Base-by-base conservation (phyloP, 805 yeast species). In the Debaryomyces maramus region DNA sequence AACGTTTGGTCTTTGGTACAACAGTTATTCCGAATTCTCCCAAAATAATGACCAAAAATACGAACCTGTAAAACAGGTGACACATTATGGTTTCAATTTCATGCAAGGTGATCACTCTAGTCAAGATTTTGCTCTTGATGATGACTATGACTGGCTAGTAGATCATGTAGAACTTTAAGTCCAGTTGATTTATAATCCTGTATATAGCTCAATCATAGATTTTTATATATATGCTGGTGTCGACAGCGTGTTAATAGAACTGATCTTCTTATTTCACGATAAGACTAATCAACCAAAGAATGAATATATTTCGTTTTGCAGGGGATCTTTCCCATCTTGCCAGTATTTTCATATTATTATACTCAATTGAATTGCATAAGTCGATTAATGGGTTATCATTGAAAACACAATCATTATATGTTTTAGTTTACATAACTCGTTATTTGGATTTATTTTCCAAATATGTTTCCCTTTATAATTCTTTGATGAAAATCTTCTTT, bases 291-390 rank as follows among this genome's bases (percentile, higher is more conserved):
- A 33, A 16, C 17, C n/a, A 21, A 10, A 52, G 32, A 46, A 70
- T 70, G 75, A 70, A 69, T 44, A 58, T 70, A 38, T 70, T 70
- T 48, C 58, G 73, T 23, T 55, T 70, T 36, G 41, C 62, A 24
- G 95, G 91, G 20, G 99, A 93, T 57, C 55, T 88, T 40, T 79
- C 93, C 34, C 99, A 93, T 60, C 66, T 88, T 61, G 80, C 84
- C 13, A 82, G 95, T 51, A 86, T 88, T 36, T 67, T 86, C 43
- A 77, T 93, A 40, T 73, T 93, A 47, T 68, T 91, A 36, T 82
- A 80, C 39, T 78, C 88, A 29, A 88, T 93, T 50, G 75, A 70
- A 38, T 56, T 66, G 5, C 76, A 85, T 40, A 71, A 70, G 44
- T 82, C 95, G 5, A 81, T 85, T 34, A 77, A 80, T 21, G 99